Evolutionary conservation across 1,284 basidiomycete species (phyloP), one percentile per base, ranked within the genome.

Genomic region (Pseudozyma tsukubaensis): DNA sequence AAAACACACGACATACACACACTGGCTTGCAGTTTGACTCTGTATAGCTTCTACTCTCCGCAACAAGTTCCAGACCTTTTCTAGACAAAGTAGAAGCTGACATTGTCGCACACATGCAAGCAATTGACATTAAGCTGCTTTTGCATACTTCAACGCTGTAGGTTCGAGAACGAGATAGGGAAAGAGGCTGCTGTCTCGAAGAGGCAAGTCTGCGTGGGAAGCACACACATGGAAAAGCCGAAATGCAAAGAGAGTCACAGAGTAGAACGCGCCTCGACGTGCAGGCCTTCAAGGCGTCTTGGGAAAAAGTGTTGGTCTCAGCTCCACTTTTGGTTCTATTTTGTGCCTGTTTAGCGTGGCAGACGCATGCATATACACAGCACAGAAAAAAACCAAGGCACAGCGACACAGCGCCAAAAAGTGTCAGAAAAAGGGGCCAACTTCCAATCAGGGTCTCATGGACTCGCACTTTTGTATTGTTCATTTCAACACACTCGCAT

Each of bases 231-330:
- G 3, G 37, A 13, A 43, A 19, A 21, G 14, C 44, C 12, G 19
- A 24, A 6, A 18, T 5, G 14, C 11, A 24, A 45, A 24, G n/a
- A n/a, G n/a, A n/a, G n/a, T n/a, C n/a, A 18, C 24, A 29, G 24
- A 29, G 49, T 47, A 59, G 50, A 60, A 60, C 34, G 24, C 50
- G 44, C 24, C 43, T 53, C 14, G 50, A 60, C 50, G 21, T 52
- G 50, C 49, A 50, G n/a, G 8, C 37, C 6, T 29, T 34, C 19
- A 16, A 4, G 9, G 21, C 29, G 19, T 3, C 12, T 44, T 4
- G 2, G 10, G 35, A 47, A 43, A 53, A 51, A 50, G 63, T 66
- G 63, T 66, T 66, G 63, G 57, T 66, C 57, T 66, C 57, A 55
- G 48, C 44, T 61, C 39, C 58, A 61, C 47, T 49, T 36, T 43